Base-by-base conservation (phyloP, 176 grass and related monocot species). In the bread wheat (Triticum aestivum) region DNA sequence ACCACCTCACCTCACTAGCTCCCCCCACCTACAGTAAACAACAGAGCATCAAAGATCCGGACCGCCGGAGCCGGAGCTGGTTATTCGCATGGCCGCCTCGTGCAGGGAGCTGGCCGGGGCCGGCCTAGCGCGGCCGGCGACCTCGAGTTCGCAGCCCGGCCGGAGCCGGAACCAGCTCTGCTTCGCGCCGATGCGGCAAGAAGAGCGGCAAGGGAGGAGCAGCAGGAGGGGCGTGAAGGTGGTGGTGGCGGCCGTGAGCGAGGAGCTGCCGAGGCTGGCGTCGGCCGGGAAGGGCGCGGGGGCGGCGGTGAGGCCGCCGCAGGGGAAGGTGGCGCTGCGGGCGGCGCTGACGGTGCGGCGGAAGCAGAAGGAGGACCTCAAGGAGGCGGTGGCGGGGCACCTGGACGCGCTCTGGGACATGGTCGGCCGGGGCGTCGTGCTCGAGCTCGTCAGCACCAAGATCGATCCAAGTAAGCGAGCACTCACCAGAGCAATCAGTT, bases 311-410 rank as follows among this genome's bases (percentile, higher is more conserved):
- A 27, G 41, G 72, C 26, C 45, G 45, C 42, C 26, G 15, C 49
- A 58, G 23, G 79, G 79, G 47, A 96, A 96, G 68, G 85, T 89
- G 58, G 79, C 70, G 81, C 61, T 95, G 61, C 85, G 97, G 81
- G 97, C 97, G 41, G 97, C 87, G 87, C 61, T 99, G 66, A 99
- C 94, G 61, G 94, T 99, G 85, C 88, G 94, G 77, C 86, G 94
- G 76, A 99, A 99, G 97, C 88, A 82, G 33, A 99, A 99, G 89
- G 97, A 99, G 87, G 97, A 96, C 90, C 68, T 99, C 69, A 96
- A 94, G 89, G 97, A 99, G 54, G 77, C 87, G 41, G 68, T 99
- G 74, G 97, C 87, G 27, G 91, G 87, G 11, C 88, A 96, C 81
- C 92, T 99, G 23, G 97, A 99, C 65, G 92, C 93, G 61, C 81